phyloP scores from a whole-genome alignment of 1,284 basidiomycete genomes.

The Baeospora myosura region DNA sequence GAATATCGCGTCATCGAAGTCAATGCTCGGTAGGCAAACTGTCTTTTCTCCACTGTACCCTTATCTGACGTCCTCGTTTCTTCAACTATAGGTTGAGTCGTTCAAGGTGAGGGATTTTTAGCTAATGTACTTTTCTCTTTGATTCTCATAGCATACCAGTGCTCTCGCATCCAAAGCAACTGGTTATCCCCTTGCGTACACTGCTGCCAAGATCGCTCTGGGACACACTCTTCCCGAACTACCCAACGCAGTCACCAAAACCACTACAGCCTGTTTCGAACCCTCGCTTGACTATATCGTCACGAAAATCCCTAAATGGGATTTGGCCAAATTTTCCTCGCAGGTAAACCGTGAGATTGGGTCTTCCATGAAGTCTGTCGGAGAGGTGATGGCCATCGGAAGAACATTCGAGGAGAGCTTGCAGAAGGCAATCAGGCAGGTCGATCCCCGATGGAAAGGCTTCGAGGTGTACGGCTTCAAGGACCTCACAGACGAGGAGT shows the following conservation, averaged over 20 bases:
- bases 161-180: conserved; percentile 98
- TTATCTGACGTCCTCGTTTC: conserved; percentile 4
- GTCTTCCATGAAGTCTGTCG: conserved; percentile 98
- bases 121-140: neutral
- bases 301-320: conserved; percentile 99
- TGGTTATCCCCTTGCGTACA: conserved; percentile 98
- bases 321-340: conserved; percentile 91
- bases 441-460: conserved; percentile 85
- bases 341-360: conserved; percentile 96
- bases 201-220: conserved; percentile 98
- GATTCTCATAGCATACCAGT: conserved; percentile 28
- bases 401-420: conserved; percentile 98
- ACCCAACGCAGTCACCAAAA: conserved; percentile 98
- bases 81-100: conserved; percentile 40
- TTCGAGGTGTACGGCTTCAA: conserved; percentile 60
- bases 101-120: conserved; percentile 35
- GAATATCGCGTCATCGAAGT: conserved; percentile 99
- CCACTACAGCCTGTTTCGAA: conserved; percentile 98
- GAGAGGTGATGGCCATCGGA: conserved; percentile 99
- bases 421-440: conserved; percentile 97
- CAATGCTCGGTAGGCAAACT: conserved; percentile 70
- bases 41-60: conserved; percentile 7
- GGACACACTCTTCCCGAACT: conserved; percentile 97
- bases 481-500: conserved; percentile 62
- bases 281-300: conserved; percentile 99